Conservation (phyloP, 2,329 filamentous ascomycete genomes). For the Diaporthe australafricana region DNA sequence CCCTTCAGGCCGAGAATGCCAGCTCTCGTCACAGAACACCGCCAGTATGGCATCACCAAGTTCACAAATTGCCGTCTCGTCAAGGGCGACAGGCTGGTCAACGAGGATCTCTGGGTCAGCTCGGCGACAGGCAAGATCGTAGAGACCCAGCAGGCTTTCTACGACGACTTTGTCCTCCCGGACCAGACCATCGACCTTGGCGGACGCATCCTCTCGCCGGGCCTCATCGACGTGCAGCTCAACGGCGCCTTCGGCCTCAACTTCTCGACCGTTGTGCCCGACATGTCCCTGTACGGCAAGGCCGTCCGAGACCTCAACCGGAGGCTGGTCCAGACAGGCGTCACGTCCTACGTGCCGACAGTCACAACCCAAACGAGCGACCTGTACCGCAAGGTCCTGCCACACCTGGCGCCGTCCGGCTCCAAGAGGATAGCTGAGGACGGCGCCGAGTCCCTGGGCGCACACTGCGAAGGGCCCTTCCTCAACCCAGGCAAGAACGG, state of each 20-base stretch:
- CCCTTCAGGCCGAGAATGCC: slow-evolving; percentile 57
- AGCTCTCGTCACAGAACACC: slow-evolving; percentile 54
- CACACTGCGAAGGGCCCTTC: slow-evolving; percentile 93
- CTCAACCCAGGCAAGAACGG: slow-evolving; percentile 86
- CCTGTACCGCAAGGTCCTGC: slow-evolving; percentile 84
- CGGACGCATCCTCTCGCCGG: slow-evolving; percentile 85
- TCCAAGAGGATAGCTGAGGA: slow-evolving; percentile 67
- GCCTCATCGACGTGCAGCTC: slow-evolving; percentile 90
- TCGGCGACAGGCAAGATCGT: slow-evolving; percentile 85
- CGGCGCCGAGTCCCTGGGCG: slow-evolving; percentile 88
- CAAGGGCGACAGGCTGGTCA: slow-evolving; percentile 73
- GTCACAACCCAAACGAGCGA: slow-evolving; percentile 83
- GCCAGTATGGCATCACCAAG: slow-evolving; percentile 76
- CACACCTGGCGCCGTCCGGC: slow-evolving; percentile 81
- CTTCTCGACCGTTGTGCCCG: slow-evolving; percentile 79
- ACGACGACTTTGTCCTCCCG: slow-evolving; percentile 75
- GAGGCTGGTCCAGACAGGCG: slow-evolving; percentile 78
- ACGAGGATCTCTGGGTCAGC: slow-evolving; percentile 90
- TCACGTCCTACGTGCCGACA: slow-evolving; percentile 87
- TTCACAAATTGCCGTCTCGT: slow-evolving; percentile 89
- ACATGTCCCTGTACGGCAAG: slow-evolving; percentile 75
- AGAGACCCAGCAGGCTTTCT: slow-evolving; percentile 74
- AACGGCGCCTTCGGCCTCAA: slow-evolving; percentile 95
- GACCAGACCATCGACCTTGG: slow-evolving; percentile 82
- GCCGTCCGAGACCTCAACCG: slow-evolving; percentile 76